Evolutionary conservation across 1,139 yeast species (phyloP), one percentile per base, ranked within the genome.

Genomic region (Diutina siamensis): DNA sequence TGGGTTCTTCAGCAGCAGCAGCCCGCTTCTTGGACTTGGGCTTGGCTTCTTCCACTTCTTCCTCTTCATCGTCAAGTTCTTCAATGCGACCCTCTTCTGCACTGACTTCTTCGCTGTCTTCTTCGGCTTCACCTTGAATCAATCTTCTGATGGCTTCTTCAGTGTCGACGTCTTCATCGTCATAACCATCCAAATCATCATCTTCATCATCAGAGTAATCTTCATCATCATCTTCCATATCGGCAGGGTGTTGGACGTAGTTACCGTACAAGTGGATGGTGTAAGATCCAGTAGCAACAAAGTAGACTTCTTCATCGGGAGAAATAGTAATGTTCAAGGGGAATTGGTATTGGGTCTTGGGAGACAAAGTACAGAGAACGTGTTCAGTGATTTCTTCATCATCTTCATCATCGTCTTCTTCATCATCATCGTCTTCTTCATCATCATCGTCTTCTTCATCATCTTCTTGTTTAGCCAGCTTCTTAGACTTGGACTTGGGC

Each of bases 281-380:
- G 71, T 87, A 88, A 35, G 97, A 88, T 57, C 98, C 98, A 53
- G 95, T 83, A 50, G 86, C 97, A 58, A 87, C 94, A 61, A 92
- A 92, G 72, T 75, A 80, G 51, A 92, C 89, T 61, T 88, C 95
- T 70, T 92, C 98, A 60, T 83, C 94, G 57, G 97, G 95, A 50
- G 83, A 76, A 61, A 94, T 83, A 60, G 94, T 87, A 56, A 92
- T 69, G 61, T 92, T 97, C 51, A 92, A 65, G 51, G 94, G 71
- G 73, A 89, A 97, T 73, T 92, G 99, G 76, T 67, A 89, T 63
- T 79, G 84, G 48, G 71, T 61, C 61, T 82, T 76, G 65, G 97
- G 97, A 47, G 94, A 81, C 53, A 92, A 76, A 48, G 98, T 94
- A 70, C 95, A 86, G 51, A 94, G 69, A 50, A 88, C 83, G 58